A percentile compares a stretch with the other conserved stretches of the same genome.
These are phyloP conservation scores for Solanum sparsipilum DNA, from an alignment of 257 asterid genomes.

Conservation along the genomic window DNA sequence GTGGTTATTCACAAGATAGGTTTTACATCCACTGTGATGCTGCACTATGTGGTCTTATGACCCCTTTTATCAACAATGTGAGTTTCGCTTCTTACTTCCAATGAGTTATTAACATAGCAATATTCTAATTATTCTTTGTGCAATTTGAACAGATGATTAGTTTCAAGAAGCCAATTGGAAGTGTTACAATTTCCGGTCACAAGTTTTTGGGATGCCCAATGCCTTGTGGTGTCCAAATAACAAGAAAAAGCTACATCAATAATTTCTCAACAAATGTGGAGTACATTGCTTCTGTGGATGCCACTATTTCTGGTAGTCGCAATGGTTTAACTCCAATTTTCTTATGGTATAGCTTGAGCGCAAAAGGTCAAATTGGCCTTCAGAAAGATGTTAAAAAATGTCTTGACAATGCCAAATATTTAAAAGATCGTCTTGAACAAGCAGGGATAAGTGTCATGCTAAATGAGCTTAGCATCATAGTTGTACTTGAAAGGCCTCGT, in stretches of 20 bases:
- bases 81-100: neutral
- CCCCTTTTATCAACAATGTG: constrained; percentile 13
- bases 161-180: constrained; percentile 14
- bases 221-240: constrained; percentile 21
- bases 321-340: constrained; percentile 10
- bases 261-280: constrained; percentile 7
- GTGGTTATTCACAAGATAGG: constrained; percentile 8
- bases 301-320: constrained; percentile 19
- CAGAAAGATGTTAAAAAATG: neutral
- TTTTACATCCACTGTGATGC: constrained; percentile 25
- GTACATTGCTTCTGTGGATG: constrained; percentile 9
- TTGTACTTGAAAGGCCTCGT: constrained; percentile 8
- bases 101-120: too few relatives aligned
- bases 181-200: constrained; percentile 1
- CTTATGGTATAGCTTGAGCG: constrained; percentile 11
- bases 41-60: constrained; percentile 16
- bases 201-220: constrained; percentile 1
- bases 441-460: constrained; percentile 10
- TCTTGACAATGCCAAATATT: neutral
- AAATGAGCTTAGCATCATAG: constrained; percentile 7
- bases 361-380: constrained; percentile 2
- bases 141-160: neutral
- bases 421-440: constrained; percentile 3
- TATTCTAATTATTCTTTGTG: neutral
- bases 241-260: constrained; percentile 10